phyloP scores from a whole-genome alignment of 1,284 basidiomycete species.

The Tylopilus microsporus region DNA sequence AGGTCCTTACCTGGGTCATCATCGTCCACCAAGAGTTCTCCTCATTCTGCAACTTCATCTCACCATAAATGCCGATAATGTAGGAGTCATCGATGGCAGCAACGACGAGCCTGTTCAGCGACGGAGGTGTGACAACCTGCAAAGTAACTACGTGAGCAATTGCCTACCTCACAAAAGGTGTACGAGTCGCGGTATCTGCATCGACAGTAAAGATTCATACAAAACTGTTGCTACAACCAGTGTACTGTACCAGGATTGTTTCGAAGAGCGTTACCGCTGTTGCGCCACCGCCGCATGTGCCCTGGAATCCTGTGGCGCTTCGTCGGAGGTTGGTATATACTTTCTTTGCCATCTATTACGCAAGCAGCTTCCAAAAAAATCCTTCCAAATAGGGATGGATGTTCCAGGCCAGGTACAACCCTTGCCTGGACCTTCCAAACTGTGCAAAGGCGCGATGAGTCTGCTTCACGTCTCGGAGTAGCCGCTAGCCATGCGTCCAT shows the following conservation, averaged over 20 bases:
- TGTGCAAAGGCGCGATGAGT: too few relatives aligned
- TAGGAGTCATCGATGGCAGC: conserved; percentile 80
- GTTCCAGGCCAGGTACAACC: conserved; percentile 7
- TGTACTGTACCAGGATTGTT: too few relatives aligned
- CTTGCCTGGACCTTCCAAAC: background rate
- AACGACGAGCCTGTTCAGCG: conserved; percentile 88
- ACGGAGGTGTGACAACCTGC: conserved; percentile 80
- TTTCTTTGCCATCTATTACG: too few relatives aligned
- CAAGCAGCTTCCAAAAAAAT: too few relatives aligned
- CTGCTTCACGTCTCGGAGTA: too few relatives aligned
- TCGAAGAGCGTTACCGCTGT: too few relatives aligned
- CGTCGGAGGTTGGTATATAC: too few relatives aligned
- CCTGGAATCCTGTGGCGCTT: too few relatives aligned
- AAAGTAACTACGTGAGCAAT: conserved; percentile 12
- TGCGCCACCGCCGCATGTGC: too few relatives aligned
- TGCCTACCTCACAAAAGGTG: background rate
- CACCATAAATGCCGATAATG: conserved; percentile 92
- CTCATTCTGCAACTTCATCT: conserved; percentile 93
- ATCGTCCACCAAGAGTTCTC: conserved; percentile 97
- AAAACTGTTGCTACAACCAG: too few relatives aligned
- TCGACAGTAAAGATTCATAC: conserved; percentile 67
- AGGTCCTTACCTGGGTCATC: conserved; percentile 65
- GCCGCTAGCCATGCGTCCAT: background rate
- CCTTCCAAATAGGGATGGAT: background rate
- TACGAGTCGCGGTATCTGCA: conserved; percentile 70